Evolutionary conservation across 345 rosid species (phyloP).

Genomic region (Clarkia xantiana): DNA sequence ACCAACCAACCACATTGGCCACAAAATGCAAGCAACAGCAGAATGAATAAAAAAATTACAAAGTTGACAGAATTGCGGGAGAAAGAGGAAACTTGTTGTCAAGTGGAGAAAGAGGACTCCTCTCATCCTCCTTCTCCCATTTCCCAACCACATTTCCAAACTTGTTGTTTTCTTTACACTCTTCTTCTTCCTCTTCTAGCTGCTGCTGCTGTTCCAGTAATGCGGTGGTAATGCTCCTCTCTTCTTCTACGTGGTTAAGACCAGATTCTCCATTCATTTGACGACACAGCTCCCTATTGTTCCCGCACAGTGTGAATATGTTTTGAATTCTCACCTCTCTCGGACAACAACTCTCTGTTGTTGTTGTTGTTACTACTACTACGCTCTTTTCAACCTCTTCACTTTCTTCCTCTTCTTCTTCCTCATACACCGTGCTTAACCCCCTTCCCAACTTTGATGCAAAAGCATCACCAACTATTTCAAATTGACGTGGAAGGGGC

Average conservation of each 20-base stretch:
- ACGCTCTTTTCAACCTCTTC: slow-evolving; percentile 29
- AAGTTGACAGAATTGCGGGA: slow-evolving; percentile 13
- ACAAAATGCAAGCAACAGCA: too few relatives aligned
- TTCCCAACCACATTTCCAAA: too few relatives aligned
- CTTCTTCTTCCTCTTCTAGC: not conserved
- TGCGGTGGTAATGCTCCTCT: too few relatives aligned
- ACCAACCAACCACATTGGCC: too few relatives aligned
- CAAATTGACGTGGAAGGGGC: slow-evolving; percentile 17
- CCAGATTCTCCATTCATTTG: slow-evolving; percentile 21
- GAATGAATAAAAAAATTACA: too few relatives aligned
- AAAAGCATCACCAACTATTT: slow-evolving; percentile 20
- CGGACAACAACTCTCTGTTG: slow-evolving; percentile 36
- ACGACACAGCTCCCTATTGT: slow-evolving; percentile 75
- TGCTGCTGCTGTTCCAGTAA: too few relatives aligned
- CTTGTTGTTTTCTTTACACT: too few relatives aligned
- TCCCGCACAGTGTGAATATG: slow-evolving; percentile 89
- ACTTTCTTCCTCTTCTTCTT: slow-evolving; percentile 48
- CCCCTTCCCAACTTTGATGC: slow-evolving; percentile 36
- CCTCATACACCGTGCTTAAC: slow-evolving; percentile 87
- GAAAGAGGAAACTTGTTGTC: slow-evolving; percentile 41
- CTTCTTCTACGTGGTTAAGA: slow-evolving; percentile 4
- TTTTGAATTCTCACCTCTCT: slow-evolving; percentile 63
- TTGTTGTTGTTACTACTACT: slow-evolving; percentile 5
- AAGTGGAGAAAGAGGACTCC: slow-evolving; percentile 25
- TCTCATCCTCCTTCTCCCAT: too few relatives aligned